Conservation (phyloP, 2,329 filamentous ascomycete genomes). For the Colletotrichum melonis region DNA sequence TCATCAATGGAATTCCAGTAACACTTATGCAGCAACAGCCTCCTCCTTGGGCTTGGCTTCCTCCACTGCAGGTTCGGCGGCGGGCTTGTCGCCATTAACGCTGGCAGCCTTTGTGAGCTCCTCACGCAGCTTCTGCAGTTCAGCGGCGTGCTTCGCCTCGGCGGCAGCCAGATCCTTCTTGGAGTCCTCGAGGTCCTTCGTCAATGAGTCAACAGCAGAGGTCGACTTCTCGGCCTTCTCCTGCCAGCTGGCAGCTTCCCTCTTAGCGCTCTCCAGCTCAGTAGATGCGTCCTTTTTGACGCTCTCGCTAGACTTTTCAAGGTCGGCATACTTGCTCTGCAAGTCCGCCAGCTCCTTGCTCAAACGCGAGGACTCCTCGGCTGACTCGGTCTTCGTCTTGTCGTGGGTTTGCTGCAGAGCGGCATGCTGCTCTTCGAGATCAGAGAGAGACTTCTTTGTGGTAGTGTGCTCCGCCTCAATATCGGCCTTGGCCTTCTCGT, state of each 20-base stretch:
- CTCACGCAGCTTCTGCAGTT: conserved; percentile 44
- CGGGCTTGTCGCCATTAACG: conserved; percentile 49
- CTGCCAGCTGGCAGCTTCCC: conserved; percentile 24
- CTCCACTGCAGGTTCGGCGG: conserved; percentile 41
- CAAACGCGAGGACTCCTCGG: conserved; percentile 24
- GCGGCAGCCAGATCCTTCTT: conserved; percentile 39
- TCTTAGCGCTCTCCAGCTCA: conserved; percentile 30
- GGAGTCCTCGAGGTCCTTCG: conserved; percentile 39
- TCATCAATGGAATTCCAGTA: not conserved
- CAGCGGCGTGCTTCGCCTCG: conserved; percentile 30
- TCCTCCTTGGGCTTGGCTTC: conserved; percentile 37
- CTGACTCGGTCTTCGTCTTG: conserved; percentile 34
- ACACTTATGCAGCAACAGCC: conserved; percentile 24
- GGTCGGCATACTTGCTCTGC: conserved; percentile 21
- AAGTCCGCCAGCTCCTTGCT: conserved; percentile 25
- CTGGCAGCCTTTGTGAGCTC: conserved; percentile 49
- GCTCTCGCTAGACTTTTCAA: conserved; percentile 27
- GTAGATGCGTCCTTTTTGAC: conserved; percentile 1
- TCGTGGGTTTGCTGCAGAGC: conserved; percentile 37
- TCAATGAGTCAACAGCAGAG: conserved; percentile 10
- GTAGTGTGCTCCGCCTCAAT: conserved; percentile 21
- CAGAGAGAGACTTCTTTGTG: conserved; percentile 34
- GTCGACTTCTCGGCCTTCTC: conserved; percentile 21
- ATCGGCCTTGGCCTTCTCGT: conserved; percentile 38
- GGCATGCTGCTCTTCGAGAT: conserved; percentile 33